Evolutionary conservation across 805 yeast genomes (phyloP), one percentile per base, ranked within the genome.

Genomic region (Ogataea neopini): DNA sequence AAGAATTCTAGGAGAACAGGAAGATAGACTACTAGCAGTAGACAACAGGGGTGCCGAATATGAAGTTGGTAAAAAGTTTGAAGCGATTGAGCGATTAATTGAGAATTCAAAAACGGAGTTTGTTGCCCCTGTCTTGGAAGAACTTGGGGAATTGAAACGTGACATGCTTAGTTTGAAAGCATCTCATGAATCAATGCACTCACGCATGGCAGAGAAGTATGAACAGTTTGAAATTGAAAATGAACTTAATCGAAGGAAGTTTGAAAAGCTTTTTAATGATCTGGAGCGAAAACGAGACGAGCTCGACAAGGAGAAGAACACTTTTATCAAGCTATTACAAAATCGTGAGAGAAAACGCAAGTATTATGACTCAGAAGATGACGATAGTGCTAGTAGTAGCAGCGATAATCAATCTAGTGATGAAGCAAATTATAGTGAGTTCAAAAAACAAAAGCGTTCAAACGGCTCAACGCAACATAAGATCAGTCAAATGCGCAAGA

Each of bases 171-270:
- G 46, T 3, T 44, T 65, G 42, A 53, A 58, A 15, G 55, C 56
- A 11, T 54, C 58, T 14, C 66, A 64, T 44, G 68, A 65, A n/a
- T 78, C 83, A 19, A 72, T 75, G 52, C 82, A 84, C 19, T 85
- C 87, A 61, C 70, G 77, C 44, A 81, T 84, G 63, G 92, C 87
- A 61, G 76, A 77, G 48, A 88, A 83, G 60, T 76, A 84, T 64
- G 79, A 80, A 53, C 81, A 80, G 62, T 69, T 84, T 59, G 81
- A 77, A 56, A 74, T 75, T 60, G 84, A 85, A 58, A 52, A 56
- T 18, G 64, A 64, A 39, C 44, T 58, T 15, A 57, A 53, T 33
- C 47, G 54, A 37, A 49, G 62, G 23, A 57, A 54, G 15, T 61
- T 63, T 37, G 63, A 60, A 36, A 52, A 52, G 20, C 18, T 63